These are phyloP conservation scores for Waltergamsia citrina DNA, from an alignment of 2,329 filamentous ascomycete genomes.

Conservation along the genomic window DNA sequence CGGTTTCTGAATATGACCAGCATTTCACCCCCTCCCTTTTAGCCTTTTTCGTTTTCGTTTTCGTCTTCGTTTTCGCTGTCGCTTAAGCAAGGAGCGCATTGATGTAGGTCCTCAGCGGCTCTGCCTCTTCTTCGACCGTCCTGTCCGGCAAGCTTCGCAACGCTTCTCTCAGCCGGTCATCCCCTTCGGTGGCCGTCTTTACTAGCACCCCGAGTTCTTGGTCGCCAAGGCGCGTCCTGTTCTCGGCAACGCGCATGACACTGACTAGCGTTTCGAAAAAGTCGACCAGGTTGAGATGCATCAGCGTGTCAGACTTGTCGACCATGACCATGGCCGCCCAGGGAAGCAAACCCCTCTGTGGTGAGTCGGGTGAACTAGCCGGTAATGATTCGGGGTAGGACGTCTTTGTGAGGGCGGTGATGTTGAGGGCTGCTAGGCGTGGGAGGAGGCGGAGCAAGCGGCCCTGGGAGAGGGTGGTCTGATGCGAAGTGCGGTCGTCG, in stretches of 20 bases:
- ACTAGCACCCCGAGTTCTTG: constrained; percentile 27
- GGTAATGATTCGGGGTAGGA: constrained; percentile 12
- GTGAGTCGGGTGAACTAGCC: constrained; percentile 5
- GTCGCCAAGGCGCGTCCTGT: constrained; percentile 21
- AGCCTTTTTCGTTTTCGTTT: background rate
- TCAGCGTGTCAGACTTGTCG: constrained; percentile 35
- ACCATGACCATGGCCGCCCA: constrained; percentile 44
- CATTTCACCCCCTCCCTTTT: background rate
- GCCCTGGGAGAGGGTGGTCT: constrained; percentile 41
- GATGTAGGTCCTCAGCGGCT: constrained; percentile 31
- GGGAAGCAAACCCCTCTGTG: constrained; percentile 32
- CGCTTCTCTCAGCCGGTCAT: constrained; percentile 25
- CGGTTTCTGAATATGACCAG: background rate
- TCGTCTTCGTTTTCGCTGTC: background rate
- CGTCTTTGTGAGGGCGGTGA: constrained; percentile 23
- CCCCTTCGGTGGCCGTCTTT: constrained; percentile 25
- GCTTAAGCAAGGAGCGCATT: constrained; percentile 23
- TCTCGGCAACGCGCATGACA: constrained; percentile 32
- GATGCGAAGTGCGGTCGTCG: constrained; percentile 18
- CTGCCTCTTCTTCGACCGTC: constrained; percentile 43
- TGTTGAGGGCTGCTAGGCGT: constrained; percentile 36
- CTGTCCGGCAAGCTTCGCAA: constrained; percentile 34
- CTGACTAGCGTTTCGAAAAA: constrained; percentile 43
- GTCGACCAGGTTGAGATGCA: constrained; percentile 41
- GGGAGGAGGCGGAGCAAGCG: constrained; percentile 42